Percentiles rank a stretch among this genome's conserved stretches.
These are phyloP conservation scores for Suillus americanus DNA, from an alignment of 768 basidiomycete species.

Conservation along the genomic window DNA sequence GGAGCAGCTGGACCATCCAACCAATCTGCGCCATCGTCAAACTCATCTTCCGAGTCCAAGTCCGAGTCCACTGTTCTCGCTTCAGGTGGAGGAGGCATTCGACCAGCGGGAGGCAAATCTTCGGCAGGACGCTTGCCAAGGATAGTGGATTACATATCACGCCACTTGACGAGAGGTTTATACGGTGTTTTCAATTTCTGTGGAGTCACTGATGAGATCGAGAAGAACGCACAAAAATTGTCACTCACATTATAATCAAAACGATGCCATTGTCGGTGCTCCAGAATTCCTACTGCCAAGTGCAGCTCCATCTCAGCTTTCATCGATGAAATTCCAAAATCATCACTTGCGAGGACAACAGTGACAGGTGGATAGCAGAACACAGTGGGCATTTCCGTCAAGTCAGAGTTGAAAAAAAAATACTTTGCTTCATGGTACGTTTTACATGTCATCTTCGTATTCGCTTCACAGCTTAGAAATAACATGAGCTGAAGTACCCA, in stretches of 20 bases:
- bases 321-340: too few species aligned
- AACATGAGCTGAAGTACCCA: too few species aligned
- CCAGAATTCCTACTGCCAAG: too few species aligned
- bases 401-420: too few species aligned
- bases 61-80: background rate
- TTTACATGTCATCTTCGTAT: too few species aligned
- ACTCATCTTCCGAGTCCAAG: background rate
- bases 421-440: too few species aligned
- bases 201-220: background rate
- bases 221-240: background rate
- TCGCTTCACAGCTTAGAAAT: too few species aligned
- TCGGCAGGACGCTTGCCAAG: background rate
- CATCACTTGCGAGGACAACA: too few species aligned
- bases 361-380: too few species aligned
- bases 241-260: background rate
- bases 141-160: conserved; percentile 7
- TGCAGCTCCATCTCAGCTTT: too few species aligned
- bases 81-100: background rate
- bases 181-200: background rate
- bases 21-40: conserved; percentile 10
- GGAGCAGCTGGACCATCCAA: background rate
- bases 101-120: conserved; percentile 1
- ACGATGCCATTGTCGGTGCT: conserved; percentile 4
- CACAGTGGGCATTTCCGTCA: too few species aligned
- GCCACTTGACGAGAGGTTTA: conserved; percentile 6